Base-by-base conservation (phyloP, 352 stramenopile species). In the Plasmopara viticola region DNA sequence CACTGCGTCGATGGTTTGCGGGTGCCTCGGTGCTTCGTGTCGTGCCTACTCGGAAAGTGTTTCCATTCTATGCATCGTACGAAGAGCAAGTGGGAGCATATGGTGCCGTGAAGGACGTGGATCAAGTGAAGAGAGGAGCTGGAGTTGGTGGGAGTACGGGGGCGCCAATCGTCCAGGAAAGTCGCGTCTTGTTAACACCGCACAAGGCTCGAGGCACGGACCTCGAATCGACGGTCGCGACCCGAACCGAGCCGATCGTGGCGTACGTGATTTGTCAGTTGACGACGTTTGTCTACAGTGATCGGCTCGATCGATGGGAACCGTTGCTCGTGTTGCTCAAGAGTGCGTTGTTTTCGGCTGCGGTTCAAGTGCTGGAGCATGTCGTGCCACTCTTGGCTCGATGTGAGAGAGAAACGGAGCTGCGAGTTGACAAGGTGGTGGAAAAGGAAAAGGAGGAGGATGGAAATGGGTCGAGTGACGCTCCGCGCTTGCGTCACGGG, bases 181-280 rank as follows among this genome's bases (percentile, higher is more conserved):
- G 28, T 44, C 56, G 64, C 37, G 48, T 60, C 31, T 46, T 72
- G 55, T 25, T 72, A 30, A 66, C 53, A 15, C 64, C 64, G 13
- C 53, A 62, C n/a, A 61, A 60, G 48, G 17, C 33, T 0, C 54
- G 60, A 61, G 45, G 14, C 33, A 47, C 44, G 13, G 64, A 59
- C 25, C 69, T 66, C 9, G 53, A 64, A 5, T 67, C 60, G 12
- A 73, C 71, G 6, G 76, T 74, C 30, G 79, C 81, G 0, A 75
- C 72, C 52, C 75, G 71, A 39, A 86, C 78, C 0, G 81, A 94
- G 43, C 81, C 84, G 13, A 92, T 94, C 51, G 84, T 94, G 5
- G 79, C 83, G 3, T 94, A 94, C 56, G 66, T 86, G 4, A 74
- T 94, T n/a, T 92, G 81, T 34, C 84, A 94, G 56, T 70, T 84